phyloP scores from a whole-genome alignment of 2,329 filamentous ascomycete genomes.

The Diplodia corticola region DNA sequence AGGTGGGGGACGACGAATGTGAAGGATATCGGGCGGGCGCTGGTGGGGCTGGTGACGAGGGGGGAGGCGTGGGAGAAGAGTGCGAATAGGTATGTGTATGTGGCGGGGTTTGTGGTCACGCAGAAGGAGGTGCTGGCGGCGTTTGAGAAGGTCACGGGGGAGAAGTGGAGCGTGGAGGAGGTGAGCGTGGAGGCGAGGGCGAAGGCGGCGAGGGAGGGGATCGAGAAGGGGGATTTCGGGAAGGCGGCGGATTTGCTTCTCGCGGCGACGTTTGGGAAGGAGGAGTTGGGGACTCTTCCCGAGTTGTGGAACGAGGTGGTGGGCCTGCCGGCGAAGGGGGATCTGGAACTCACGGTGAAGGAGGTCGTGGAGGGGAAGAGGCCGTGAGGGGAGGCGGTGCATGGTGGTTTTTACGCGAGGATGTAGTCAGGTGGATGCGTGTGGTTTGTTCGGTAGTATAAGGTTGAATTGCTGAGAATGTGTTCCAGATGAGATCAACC shows the following conservation, averaged over 20 bases:
- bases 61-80: slow-evolving; percentile 24
- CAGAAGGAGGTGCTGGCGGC: slow-evolving; percentile 59
- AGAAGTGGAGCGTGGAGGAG: slow-evolving; percentile 52
- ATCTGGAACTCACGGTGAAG: slow-evolving; percentile 40
- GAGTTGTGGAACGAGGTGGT: slow-evolving; percentile 44
- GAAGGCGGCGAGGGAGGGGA: slow-evolving; percentile 36
- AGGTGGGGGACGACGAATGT: slow-evolving; percentile 55
- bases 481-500: no score
- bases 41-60: slow-evolving; percentile 51
- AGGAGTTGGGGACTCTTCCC: slow-evolving; percentile 30
- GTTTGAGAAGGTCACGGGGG: slow-evolving; percentile 54
- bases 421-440: no score
- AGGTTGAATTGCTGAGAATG: no score
- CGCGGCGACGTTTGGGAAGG: slow-evolving; percentile 26
- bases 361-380: slow-evolving; percentile 20
- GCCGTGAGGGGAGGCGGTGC: not conserved
- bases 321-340: slow-evolving; percentile 41
- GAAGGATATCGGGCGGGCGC: slow-evolving; percentile 53
- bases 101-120: slow-evolving; percentile 58
- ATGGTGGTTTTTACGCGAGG: no score
- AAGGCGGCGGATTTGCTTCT: slow-evolving; percentile 31
- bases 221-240: slow-evolving; percentile 39
- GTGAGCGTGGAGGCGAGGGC: slow-evolving; percentile 33
- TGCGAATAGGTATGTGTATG: slow-evolving; percentile 57
- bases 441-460: no score